phyloP scores from a whole-genome alignment of 2,329 filamentous ascomycete genomes.

The Cercospora zeae-maydis region DNA sequence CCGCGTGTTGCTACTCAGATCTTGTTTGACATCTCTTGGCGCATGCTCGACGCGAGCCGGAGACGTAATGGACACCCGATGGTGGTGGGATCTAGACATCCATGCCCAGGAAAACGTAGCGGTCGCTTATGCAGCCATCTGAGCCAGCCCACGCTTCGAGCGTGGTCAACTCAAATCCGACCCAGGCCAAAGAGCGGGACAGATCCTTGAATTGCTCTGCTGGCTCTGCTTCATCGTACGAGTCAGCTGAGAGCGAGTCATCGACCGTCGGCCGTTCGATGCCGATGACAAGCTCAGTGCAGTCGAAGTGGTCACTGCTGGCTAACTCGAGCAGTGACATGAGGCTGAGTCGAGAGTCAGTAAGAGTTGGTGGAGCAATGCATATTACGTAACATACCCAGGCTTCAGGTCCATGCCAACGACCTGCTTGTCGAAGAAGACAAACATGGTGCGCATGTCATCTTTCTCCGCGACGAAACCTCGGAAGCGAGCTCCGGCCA shows the following conservation, averaged over 20 bases:
- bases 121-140: constrained; percentile 64
- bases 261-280: constrained; percentile 70
- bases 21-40: background rate
- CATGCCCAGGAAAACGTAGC: constrained; percentile 86
- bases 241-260: constrained; percentile 36
- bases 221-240: constrained; percentile 4
- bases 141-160: constrained; percentile 67
- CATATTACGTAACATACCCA: constrained; percentile 58
- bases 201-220: constrained; percentile 60
- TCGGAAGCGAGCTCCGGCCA: constrained; percentile 78
- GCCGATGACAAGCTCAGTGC: constrained; percentile 74
- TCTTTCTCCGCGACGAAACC: constrained; percentile 74
- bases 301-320: constrained; percentile 66
- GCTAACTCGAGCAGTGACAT: constrained; percentile 89
- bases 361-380: constrained; percentile 2
- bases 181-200: constrained; percentile 84
- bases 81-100: constrained; percentile 56
- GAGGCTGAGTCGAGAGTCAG: constrained; percentile 41
- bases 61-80: background rate
- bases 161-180: constrained; percentile 80
- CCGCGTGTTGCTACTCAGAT: background rate
- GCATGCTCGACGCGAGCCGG: background rate
- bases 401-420: constrained; percentile 77
- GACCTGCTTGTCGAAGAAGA: constrained; percentile 77
- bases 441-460: constrained; percentile 72